These are phyloP conservation scores for Fraxinus floribunda DNA, from an alignment of 305 asterid species.

Conservation along the genomic window DNA sequence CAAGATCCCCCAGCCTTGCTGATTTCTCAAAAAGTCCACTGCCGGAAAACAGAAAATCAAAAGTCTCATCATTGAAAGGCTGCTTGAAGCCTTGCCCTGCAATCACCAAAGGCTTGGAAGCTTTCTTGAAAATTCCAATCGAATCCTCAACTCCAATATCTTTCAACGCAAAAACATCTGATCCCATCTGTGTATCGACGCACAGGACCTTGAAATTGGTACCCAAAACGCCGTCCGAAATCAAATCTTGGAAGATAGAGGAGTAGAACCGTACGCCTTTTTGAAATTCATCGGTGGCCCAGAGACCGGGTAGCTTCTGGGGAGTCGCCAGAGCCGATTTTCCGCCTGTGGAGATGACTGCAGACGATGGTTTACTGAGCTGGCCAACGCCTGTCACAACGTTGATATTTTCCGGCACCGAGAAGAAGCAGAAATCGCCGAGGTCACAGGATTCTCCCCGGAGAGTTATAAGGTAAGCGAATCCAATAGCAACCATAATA, in stretches of 20 bases:
- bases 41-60: constrained; percentile 84
- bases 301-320: constrained; percentile 59
- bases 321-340: constrained; percentile 56
- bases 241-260: constrained; percentile 72
- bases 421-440: constrained; percentile 89
- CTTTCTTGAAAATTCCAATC: constrained; percentile 67
- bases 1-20: constrained; percentile 52
- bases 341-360: constrained; percentile 40
- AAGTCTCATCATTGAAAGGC: constrained; percentile 51
- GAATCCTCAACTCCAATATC: constrained; percentile 79
- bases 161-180: constrained; percentile 76
- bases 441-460: constrained; percentile 92
- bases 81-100: constrained; percentile 62
- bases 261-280: constrained; percentile 60
- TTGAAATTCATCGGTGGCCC: constrained; percentile 66
- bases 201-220: constrained; percentile 64
- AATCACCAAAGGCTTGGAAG: constrained; percentile 69
- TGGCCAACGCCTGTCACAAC: constrained; percentile 49
- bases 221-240: constrained; percentile 59
- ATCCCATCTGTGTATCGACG: constrained; percentile 67
- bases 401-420: constrained; percentile 62
- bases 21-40: constrained; percentile 74
- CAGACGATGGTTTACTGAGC: constrained; percentile 39
- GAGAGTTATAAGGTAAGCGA: constrained; percentile 78
- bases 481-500: constrained; percentile 61